Conservation (phyloP, 768 basidiomycete genomes). For the Panellus pusillus region DNA sequence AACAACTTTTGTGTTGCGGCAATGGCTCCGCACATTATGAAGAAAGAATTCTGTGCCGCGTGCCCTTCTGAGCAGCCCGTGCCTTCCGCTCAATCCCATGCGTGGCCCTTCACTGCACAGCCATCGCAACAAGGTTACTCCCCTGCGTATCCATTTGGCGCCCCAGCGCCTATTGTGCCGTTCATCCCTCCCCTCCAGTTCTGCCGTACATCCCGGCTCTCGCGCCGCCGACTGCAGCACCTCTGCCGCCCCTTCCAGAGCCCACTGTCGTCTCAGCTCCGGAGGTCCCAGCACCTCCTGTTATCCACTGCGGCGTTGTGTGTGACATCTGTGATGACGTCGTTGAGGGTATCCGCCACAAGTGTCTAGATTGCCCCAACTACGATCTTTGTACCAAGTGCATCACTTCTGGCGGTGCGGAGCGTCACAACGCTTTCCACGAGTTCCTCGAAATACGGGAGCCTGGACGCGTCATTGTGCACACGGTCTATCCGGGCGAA, state of each 20-base stretch:
- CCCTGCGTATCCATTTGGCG: conserved; percentile 17
- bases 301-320: conserved; percentile 56
- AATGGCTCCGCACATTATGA: conserved; percentile 32
- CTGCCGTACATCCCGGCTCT: neutral
- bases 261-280: conserved; percentile 21
- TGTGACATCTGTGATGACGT: conserved; percentile 65
- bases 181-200: conserved; percentile 12
- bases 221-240: conserved; percentile 3
- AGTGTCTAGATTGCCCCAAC: conserved; percentile 79
- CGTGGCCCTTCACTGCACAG: neutral
- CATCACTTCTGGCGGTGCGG: conserved; percentile 46
- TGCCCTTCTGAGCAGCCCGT: conserved; percentile 11
- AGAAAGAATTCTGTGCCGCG: conserved; percentile 22
- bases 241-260: conserved; percentile 24
- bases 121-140: conserved; percentile 13
- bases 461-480: conserved; percentile 65
- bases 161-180: conserved; percentile 9
- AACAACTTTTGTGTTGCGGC: conserved; percentile 29
- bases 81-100: neutral
- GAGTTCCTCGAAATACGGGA: conserved; percentile 70
- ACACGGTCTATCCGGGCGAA: conserved; percentile 52
- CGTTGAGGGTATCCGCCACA: conserved; percentile 70
- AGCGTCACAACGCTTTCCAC: conserved; percentile 61
- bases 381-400: conserved; percentile 72
- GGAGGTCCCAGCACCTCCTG: conserved; percentile 25